phyloP scores from a whole-genome alignment of 23 red algal genomes.

The Gracilaria gracilis region DNA sequence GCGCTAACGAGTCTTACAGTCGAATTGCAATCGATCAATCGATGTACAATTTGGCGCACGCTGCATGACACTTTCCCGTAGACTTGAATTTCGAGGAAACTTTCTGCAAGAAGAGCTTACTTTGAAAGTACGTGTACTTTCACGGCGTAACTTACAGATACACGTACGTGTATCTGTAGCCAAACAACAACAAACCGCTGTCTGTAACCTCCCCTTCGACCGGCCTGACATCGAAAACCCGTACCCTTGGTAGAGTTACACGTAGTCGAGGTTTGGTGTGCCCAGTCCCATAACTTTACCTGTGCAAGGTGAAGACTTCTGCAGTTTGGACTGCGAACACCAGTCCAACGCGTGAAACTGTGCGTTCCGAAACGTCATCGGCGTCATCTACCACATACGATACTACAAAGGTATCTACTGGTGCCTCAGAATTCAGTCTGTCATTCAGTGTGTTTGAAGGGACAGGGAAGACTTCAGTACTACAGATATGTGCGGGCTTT shows the following conservation, averaged over 20 bases:
- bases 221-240: too few relatives aligned
- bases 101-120: background rate
- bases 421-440: background rate
- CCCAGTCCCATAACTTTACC: background rate
- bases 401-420: background rate
- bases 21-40: background rate
- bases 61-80: background rate
- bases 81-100: background rate
- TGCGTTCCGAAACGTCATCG: background rate
- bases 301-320: background rate
- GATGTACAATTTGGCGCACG: background rate
- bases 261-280: background rate
- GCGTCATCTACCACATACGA: background rate
- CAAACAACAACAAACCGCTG: too few relatives aligned
- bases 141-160: too few relatives aligned
- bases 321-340: background rate
- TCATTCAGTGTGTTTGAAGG: background rate
- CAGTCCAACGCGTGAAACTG: background rate
- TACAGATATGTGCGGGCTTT: background rate
- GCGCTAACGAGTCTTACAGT: slow-evolving; percentile 7
- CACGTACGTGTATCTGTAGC: too few relatives aligned
- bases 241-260: too few relatives aligned
- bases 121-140: too few relatives aligned
- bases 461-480: background rate
- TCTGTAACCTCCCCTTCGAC: too few relatives aligned